Evolutionary conservation across 148 eudicot species (phyloP), one percentile per base, ranked within the genome.

Genomic region (Vaccinium corymbosum): DNA sequence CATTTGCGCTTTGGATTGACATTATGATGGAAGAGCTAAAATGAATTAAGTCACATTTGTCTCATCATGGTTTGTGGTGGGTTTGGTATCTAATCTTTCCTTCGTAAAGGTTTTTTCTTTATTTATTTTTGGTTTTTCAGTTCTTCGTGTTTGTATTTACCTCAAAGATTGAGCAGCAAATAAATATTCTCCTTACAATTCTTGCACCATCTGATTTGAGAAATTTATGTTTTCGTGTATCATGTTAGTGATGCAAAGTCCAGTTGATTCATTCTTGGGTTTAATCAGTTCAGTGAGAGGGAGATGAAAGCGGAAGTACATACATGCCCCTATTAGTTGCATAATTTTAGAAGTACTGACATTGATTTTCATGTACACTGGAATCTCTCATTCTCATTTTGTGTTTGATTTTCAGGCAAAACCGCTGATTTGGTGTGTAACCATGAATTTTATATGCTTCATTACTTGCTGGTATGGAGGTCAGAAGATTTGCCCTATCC

Each of bases 401-500:
- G 20, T n/a, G 10, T 81, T 27, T 49, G 15, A 64, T 81, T 81
- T 81, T 68, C 83, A 81, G 83, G 83, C 48, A 32, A 15, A 20
- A 25, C 35, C 11, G 15, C 27, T 64, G 25, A 49, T 42, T 83
- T 66, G 12, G 17, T 59, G 52, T 38, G 59, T 71, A 71, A 82
- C 11, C 78, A 75, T 87, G 85, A 46, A 64, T 80, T 68, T 61
- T 82, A 87, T 78, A 15, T 14, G 52, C 64, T 80, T 61, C 38
- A 55, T 71, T 83, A 83, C 79, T 86, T 50, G 42, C 12, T 48
- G 20, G 3, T 66, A 57, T 70, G 85, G 82, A 80, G 78, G 87
- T 85, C 84, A 88, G 80, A 83, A 74, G 75, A 25, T 82, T 87
- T 74, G 83, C 53, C 76, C 62, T 68, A 75, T 70, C 14, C 50